Evolutionary conservation across 495 filamentous ascomycete species (phyloP), one percentile per base, ranked within the genome.

Genomic region (Neurospora sp.): DNA sequence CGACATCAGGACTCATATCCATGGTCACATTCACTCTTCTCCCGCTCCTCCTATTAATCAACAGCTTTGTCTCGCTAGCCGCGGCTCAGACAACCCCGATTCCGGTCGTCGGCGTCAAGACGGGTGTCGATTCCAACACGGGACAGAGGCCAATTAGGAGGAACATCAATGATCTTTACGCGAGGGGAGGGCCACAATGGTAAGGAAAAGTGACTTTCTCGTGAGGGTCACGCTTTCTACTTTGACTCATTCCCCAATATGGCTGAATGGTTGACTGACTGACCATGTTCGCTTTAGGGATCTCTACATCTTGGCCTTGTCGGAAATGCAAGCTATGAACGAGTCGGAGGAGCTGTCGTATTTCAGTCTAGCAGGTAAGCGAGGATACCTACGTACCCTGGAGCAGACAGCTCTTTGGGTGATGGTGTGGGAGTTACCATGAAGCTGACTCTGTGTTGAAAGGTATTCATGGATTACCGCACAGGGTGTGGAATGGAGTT

Each of bases 381-480:
- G 59, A 14, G 42, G 44, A 16, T 44, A 40, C 38, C 27, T 66
- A 44, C 38, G 38, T 66, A 44, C 70, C 10, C 48, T 59, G 48
- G 20, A 27, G 22, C 20, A 27, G 20, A 53, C 20, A 27, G 5
- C 20, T 59, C 48, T 14, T 12, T 22, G 6, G 12, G 11, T 6
- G 11, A 3, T 59, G 12, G 5, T 5, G 11, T 59, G 48, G 48
- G 48, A 5, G 48, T 3, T 20, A 27, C 27, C 39, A 38, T 59
- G 1, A 31, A 44, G 61, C 39, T 61, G 46, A 59, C 66, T 42
- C 18, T 20, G n/a, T 11, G 14, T 35, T 37, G 12, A 41, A 61
- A 88, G 86, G 84, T 27, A 87, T 88, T 69, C 87, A 88, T 72
- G 86, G 86, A 20, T 76, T 81, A 27, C 85, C 86, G 16, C 84